phyloP scores from a whole-genome alignment of 2,329 filamentous ascomycete species.

The Colletotrichum noveboracense region DNA sequence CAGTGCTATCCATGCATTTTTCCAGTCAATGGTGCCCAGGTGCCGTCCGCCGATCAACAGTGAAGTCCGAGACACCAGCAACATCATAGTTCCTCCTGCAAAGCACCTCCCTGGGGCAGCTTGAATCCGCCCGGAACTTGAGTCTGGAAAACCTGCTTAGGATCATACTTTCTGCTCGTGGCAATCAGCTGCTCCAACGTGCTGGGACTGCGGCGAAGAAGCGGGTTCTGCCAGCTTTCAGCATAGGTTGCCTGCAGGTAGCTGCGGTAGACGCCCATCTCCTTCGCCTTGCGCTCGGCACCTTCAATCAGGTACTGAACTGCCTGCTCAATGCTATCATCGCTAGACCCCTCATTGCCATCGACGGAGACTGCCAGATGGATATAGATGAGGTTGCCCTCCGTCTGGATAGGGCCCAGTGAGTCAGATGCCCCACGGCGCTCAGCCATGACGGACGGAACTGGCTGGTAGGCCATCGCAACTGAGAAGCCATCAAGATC shows the following conservation, averaged over 20 bases:
- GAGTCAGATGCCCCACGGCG: neutral
- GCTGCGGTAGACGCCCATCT: neutral
- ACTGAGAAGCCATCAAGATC: neutral
- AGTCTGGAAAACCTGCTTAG: neutral
- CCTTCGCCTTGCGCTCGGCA: neutral
- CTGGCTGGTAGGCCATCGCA: neutral
- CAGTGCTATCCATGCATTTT: neutral
- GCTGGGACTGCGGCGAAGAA: neutral
- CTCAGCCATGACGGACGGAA: neutral
- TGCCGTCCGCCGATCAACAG: neutral
- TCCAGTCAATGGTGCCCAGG: neutral
- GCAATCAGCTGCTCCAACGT: neutral
- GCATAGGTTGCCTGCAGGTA: neutral
- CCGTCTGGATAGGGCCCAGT: neutral
- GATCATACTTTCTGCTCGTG: constrained; percentile 7
- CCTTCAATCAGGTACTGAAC: neutral
- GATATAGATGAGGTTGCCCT: neutral
- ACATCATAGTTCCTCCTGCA: neutral
- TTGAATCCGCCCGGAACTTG: constrained; percentile 11
- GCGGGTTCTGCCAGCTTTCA: constrained; percentile 7
- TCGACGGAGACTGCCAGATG: neutral
- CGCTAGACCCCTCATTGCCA: neutral
- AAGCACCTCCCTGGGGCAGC: neutral
- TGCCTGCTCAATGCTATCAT: neutral
- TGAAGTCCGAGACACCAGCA: fast-evolving